Evolutionary conservation across 2,329 filamentous ascomycete species (phyloP), one percentile per base, ranked within the genome.

Genomic region (Alternaria consortialis): DNA sequence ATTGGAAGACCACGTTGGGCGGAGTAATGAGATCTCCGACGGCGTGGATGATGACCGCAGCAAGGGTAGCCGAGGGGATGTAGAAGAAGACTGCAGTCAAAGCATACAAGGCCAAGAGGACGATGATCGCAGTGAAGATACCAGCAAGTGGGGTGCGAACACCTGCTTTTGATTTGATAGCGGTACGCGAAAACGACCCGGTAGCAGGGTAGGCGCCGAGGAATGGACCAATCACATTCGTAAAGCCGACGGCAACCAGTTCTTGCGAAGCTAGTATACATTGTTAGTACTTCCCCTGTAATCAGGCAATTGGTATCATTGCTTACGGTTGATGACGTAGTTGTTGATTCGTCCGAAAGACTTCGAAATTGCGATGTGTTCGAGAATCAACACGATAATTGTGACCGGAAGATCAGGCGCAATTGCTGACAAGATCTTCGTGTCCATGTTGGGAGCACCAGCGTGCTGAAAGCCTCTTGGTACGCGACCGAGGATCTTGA

Each of bases 311-410:
- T 8, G 51, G 7, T 20, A 44, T 27, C 6, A 29, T 2, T 3
- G 29, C 57, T 60, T 60, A 60, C 57, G 94, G 70, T 97, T 90
- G 76, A 99, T 97, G 15, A 88, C 90, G 80, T 99, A 99, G 81
- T 97, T 97, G 83, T 97, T 98, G 71, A 97, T 87, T 60, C 94
- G 88, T 9, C 95, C 95, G 69, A 99, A 98, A 0, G 94, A 97
- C 79, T 98, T 99, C 17, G 94, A 93, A 65, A 98, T 97, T 48
- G 94, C 93, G 71, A 98, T 97, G 77, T 98, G 94, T 80, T 98
- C 95, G 63, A 98, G 96, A 36, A 98, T 85, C 58, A 98, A 85
- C n/a, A 99, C 94, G 67, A 98, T 97, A 53, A 97, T 89, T 0
- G 91, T 90, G 7, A 91, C 91, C 0, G 95, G 95, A 4, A 98